Evolutionary conservation across 108 stramenopile genomes (phyloP), one percentile per base, ranked within the genome.

Genomic region (Hondaea fermentalgiana): DNA sequence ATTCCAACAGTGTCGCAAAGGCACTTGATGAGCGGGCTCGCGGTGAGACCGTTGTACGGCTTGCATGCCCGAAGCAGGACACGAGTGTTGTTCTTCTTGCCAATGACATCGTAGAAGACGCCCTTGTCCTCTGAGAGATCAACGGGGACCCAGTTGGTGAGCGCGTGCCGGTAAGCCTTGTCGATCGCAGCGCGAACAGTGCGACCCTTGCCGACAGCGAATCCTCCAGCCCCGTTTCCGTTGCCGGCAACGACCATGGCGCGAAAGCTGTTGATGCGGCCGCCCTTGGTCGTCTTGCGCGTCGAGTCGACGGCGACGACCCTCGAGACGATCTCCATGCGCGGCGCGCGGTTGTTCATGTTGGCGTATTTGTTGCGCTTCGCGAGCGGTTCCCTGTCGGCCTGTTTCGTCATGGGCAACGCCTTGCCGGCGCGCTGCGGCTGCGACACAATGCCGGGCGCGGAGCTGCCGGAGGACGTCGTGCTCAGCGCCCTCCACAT

Each of bases 201-300:
- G 72, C 92, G 89, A 42, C 96, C 96, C 90, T 99, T 98, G 42
- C 97, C 98, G 21, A 97, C 90, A 42, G 97, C 98, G 92, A 97
- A 98, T 8, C 98, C 98, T 12, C 94, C 98, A 89, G 96, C 96
- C n/a, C 98, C 98, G 57, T 96, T 95, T 5, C 93, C 89, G 89
- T 99, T 99, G 12, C 98, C 98, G 57, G 97, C 97, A 55, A 97
- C 92, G 8, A 98, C 95, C 59, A 99, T 91, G 25, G 96, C 95
- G 47, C 98, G 95, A 90, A 95, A 97, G 53, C 95, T 93, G 51
- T 95, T 94, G 44, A 96, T 96, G 64, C 95, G 95, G 43, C 98
- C 97, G 47, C 97, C 97, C 55, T 97, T 92, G 90, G 96, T 96
- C 58, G 96, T 95, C 92, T 98, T 97, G 88, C 94, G 95, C 44